phyloP scores from a whole-genome alignment of 805 yeast genomes.

The Metschnikowia hibisci region DNA sequence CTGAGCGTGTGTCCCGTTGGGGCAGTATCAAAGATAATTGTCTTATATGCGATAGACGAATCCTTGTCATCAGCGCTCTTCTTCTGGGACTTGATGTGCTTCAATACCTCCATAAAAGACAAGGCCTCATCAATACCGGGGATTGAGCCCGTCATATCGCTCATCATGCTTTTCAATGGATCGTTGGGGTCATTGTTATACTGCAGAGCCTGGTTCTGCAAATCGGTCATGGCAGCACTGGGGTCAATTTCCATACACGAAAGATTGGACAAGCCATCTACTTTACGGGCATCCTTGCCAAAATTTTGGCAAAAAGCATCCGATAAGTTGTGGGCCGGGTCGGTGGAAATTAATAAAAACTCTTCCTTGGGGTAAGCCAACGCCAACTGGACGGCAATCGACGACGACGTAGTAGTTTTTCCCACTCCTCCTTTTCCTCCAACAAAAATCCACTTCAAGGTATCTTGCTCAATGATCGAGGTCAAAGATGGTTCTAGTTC shows the following conservation, averaged over 20 bases:
- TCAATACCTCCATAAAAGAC: conserved; percentile 96
- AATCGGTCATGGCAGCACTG: conserved; percentile 85
- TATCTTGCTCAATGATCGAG: conserved; percentile 57
- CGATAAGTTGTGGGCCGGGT: conserved; percentile 96
- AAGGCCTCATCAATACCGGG: conserved; percentile 99
- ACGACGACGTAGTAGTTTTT: conserved; percentile 95
- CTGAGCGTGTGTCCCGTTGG: conserved; percentile 98
- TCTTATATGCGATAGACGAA: conserved; percentile 50
- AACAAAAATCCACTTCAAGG: conserved; percentile 92
- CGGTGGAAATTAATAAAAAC: conserved; percentile 88
- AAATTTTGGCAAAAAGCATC: conserved; percentile 99
- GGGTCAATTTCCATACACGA: conserved; percentile 99
- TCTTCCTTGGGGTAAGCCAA: conserved; percentile 72
- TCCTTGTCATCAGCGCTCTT: conserved; percentile 24
- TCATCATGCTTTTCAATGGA: conserved; percentile 71
- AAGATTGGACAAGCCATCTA: conserved; percentile 81
- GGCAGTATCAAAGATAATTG: conserved; percentile 97
- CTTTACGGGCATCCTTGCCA: conserved; percentile 93
- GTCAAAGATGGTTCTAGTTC: conserved; percentile 69
- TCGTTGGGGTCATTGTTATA: conserved; percentile 54
- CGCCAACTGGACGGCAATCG: conserved; percentile 92
- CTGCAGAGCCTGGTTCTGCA: conserved; percentile 58
- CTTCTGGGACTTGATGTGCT: conserved; percentile 83
- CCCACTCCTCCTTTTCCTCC: conserved; percentile 99
- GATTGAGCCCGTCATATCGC: conserved; percentile 87